Conservation (phyloP, 2,329 filamentous ascomycete species). For the Colletotrichum orchidophilum region DNA sequence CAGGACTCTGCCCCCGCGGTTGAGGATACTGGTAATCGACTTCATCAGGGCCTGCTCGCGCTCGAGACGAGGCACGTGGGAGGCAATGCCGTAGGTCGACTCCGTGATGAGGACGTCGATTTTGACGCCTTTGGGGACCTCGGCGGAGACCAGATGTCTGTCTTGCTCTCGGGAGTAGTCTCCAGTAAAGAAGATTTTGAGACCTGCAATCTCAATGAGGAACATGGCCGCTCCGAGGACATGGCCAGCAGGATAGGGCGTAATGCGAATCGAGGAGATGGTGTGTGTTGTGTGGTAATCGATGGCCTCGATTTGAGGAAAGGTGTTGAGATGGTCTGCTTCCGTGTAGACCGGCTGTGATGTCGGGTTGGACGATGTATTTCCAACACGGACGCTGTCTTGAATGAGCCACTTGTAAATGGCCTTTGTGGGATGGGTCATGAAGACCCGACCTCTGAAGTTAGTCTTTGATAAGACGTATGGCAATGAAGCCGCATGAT, state of each 20-base stretch:
- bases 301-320: constrained; percentile 94
- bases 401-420: constrained; percentile 99
- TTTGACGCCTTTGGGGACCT: constrained; percentile 88
- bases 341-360: constrained; percentile 91
- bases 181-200: constrained; percentile 97
- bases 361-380: constrained; percentile 69
- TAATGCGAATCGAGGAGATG: constrained; percentile 95
- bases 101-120: constrained; percentile 98
- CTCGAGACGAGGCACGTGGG: constrained; percentile 89
- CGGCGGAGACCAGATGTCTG: constrained; percentile 91
- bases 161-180: constrained; percentile 98
- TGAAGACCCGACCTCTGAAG: constrained; percentile 95
- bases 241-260: constrained; percentile 95
- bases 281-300: constrained; percentile 99
- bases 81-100: constrained; percentile 95
- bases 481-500: constrained; percentile 97
- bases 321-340: constrained; percentile 92
- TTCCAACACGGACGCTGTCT: constrained; percentile 91
- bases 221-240: constrained; percentile 99
- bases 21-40: constrained; percentile 88
- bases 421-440: constrained; percentile 98
- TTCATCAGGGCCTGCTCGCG: constrained; percentile 96
- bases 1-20: constrained; percentile 89
- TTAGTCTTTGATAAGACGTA: constrained; percentile 98
- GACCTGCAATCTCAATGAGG: constrained; percentile 92